phyloP scores from a whole-genome alignment of 768 basidiomycete species.

The Albatrellus ellisii region DNA sequence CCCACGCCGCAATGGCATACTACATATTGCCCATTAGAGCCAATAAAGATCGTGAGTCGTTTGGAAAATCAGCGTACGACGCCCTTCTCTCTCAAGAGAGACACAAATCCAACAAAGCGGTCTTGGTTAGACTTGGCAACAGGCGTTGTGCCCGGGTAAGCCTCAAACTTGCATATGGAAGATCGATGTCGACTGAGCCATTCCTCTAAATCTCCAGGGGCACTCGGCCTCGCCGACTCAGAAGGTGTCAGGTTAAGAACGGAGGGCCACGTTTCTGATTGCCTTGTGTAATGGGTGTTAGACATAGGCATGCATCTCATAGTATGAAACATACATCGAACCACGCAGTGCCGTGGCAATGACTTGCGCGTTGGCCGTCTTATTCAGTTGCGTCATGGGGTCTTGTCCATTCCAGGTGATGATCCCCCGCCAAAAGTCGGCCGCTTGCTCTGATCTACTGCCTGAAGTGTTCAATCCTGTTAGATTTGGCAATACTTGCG shows the following conservation, averaged over 20 bases:
- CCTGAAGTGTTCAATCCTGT: background rate
- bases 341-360: conserved; percentile 4
- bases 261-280: conserved; percentile 9
- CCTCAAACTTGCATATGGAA: conserved; percentile 3
- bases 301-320: background rate
- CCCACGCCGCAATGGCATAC: conserved; percentile 12
- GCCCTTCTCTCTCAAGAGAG: conserved; percentile 8
- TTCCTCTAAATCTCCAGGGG: conserved; percentile 10
- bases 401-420: conserved; percentile 11
- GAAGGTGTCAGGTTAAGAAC: conserved; percentile 6
- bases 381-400: conserved; percentile 9
- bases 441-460: background rate
- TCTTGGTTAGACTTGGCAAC: conserved; percentile 2
- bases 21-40: background rate
- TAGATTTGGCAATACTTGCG: conserved; percentile 1
- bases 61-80: conserved; percentile 2
- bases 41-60: background rate
- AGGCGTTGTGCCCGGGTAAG: conserved; percentile 1
- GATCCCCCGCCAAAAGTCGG: conserved; percentile 7
- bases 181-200: conserved; percentile 8
- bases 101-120: conserved; percentile 5
- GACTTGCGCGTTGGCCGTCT: conserved; percentile 11
- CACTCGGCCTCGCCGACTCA: conserved; percentile 4
- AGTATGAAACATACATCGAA: conserved; percentile 2
- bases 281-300: background rate